These are phyloP conservation scores for Pseudoturritis turrita DNA, from an alignment of 345 rosid species.

Conservation along the genomic window DNA sequence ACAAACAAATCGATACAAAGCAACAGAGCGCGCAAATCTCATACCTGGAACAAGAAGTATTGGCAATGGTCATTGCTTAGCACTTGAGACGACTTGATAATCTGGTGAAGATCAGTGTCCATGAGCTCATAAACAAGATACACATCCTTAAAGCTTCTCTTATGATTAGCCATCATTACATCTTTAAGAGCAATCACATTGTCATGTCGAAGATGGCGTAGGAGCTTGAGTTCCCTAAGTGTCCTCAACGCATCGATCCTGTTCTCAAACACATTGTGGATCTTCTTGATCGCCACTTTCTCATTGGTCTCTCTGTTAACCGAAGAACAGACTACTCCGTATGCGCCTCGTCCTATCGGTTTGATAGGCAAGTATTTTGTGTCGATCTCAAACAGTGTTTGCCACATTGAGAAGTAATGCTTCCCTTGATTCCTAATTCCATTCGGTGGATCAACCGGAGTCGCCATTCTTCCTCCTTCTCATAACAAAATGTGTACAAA, in stretches of 20 bases:
- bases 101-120: conserved; percentile 90
- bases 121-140: conserved; percentile 87
- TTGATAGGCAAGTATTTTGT: conserved; percentile 84
- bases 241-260: conserved; percentile 73
- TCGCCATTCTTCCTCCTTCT: conserved; percentile 51
- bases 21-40: background rate
- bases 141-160: conserved; percentile 72
- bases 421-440: conserved; percentile 58
- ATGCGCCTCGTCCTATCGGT: conserved; percentile 84
- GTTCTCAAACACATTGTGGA: conserved; percentile 75
- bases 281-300: conserved; percentile 81
- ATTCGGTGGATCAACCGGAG: conserved; percentile 83
- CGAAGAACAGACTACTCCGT: conserved; percentile 82
- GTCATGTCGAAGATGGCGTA: conserved; percentile 72
- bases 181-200: conserved; percentile 85
- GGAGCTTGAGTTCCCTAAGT: conserved; percentile 72
- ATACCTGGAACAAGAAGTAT: conserved; percentile 82
- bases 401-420: conserved; percentile 88
- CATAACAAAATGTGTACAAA: background rate
- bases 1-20: background rate
- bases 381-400: conserved; percentile 81
- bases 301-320: conserved; percentile 68
- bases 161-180: conserved; percentile 72
- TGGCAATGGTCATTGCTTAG: conserved; percentile 79
- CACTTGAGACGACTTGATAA: conserved; percentile 75